A percentile compares a stretch with the other conserved stretches of the same genome.
phyloP scores from a whole-genome alignment of 1,139 yeast genomes.

The Schizosaccharomyces versatilis region DNA sequence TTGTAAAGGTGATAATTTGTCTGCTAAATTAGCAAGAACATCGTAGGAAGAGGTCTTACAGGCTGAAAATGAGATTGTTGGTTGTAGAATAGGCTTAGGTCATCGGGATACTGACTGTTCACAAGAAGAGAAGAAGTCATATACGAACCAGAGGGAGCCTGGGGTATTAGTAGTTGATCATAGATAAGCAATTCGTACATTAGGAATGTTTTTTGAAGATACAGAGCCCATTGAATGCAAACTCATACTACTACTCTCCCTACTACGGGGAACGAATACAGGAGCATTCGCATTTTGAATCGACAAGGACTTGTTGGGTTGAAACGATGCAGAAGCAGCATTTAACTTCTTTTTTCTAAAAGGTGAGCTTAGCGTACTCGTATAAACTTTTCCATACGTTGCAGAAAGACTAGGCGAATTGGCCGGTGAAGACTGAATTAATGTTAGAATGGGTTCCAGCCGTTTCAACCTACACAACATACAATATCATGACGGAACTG shows the following conservation, averaged over 20 bases:
- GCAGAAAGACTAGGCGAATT: not conserved
- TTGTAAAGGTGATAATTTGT: slow-evolving; percentile 76
- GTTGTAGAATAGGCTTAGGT: not conserved
- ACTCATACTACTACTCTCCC: too few species aligned
- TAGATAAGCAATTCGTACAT: not conserved
- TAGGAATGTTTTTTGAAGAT: not conserved
- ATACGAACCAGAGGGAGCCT: not conserved
- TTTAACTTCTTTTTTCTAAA: not conserved
- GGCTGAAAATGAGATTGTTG: not conserved
- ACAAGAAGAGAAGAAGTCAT: not conserved
- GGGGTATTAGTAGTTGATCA: not conserved
- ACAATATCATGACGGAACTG: slow-evolving; percentile 43
- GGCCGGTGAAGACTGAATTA: not conserved
- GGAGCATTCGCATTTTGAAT: slow-evolving; percentile 3
- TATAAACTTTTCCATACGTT: too few species aligned
- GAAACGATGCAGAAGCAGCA: slow-evolving; percentile 40
- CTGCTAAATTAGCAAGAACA: not conserved
- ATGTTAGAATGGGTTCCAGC: not conserved
- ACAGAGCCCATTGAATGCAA: too few species aligned
- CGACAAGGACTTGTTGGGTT: slow-evolving; percentile 21
- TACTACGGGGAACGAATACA: not conserved
- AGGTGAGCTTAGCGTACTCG: too few species aligned
- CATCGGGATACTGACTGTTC: not conserved
- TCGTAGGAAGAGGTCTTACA: not conserved
- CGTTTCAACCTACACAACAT: not conserved